Evolutionary conservation across 495 filamentous ascomycete species (phyloP), one percentile per base, ranked within the genome.

Genomic region (Aspergillus ostianus): DNA sequence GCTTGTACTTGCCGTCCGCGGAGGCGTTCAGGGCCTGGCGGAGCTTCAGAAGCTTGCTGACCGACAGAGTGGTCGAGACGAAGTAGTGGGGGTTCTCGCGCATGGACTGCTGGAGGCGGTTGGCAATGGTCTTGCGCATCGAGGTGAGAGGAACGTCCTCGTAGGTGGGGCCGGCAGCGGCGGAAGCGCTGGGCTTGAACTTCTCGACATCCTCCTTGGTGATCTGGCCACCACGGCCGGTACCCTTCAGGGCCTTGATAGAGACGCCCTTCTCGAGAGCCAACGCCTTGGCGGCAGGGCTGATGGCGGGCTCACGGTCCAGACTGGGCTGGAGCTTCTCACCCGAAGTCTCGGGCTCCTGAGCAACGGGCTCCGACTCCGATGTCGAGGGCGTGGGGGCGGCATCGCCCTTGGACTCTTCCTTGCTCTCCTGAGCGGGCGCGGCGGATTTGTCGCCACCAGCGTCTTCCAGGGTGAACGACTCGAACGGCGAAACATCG

Each of bases 101-200:
- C 73, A 89, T 80, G 19, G 93, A 97, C 76, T 96, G 85, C 70
- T 88, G 89, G 19, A 99, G 88, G 64, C 95, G 91, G 72, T 71
- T 84, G 70, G 95, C 95, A 67, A 99, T 99, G 58, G 90, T 92
- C 86, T 97, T 97, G 80, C 95, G 94, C 94, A 99, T 99, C 63
- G 86, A 88, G 67, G 83, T 87, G 61, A 91, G 85, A 55, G 91
- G 90, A 60, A 85, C 88, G 68, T 99, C 95, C 71, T 90, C 87
- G 79, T 89, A 97, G 59, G 82, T 76, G 56, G 91, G 80, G 15
- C 77, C 82, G 55, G 87, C 77, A 18, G 85, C 77, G 12, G 77
- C 79, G 52, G 80, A 67, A 47, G 72, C 69, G 53, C 71, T 68
- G 52, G 84, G 75, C 73, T 87, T 82, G 80, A 75, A 85, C 75